Evolutionary conservation across 208 protist genomes (phyloP), one percentile per base, ranked within the genome.

Genomic region (Endotrypanum monterogeii): DNA sequence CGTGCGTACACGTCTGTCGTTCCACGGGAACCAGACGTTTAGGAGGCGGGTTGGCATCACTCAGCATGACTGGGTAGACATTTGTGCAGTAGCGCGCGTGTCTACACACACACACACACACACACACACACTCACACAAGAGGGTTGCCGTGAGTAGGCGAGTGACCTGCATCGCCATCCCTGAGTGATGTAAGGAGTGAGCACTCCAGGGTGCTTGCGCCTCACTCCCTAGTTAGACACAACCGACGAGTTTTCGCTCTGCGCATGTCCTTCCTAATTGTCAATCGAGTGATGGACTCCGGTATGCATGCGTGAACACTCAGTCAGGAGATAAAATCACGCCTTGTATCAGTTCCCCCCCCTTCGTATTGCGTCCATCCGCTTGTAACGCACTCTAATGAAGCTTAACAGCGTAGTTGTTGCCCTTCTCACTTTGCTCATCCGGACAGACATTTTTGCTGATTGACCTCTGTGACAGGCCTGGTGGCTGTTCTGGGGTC

Each of bases 151-250:
- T n/a, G n/a, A n/a, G n/a, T n/a, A n/a, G n/a, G n/a, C n/a, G n/a
- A n/a, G n/a, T n/a, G n/a, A 89, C 84, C 8, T 82, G 84, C 48
- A 75, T 93, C 68, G 84, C 91, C 41, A 91, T 86, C 76, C 58
- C 72, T 14, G 89, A 90, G 39, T 57, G 80, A 20, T 70, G 71
- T 50, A 88, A 83, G 73, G 82, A 89, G 67, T 88, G 76, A 60
- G 89, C 88, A 70, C 77, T 93, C 63, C 80, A 88, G 7, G n/a
- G n/a, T n/a, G n/a, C n/a, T 67, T 93, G 48, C 85, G 89, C 4
- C 82, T 2, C 67, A 61, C 41, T 78, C 76, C 37, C 41, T 71
- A 16, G 73, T 57, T 6, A 84, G 88, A 11, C 84, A 88, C 69
- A 67, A 71, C 30, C 82, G 83, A 46, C 90, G 86, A 84, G 61